phyloP scores from a whole-genome alignment of 1,139 yeast genomes.

The Kodamaea fungicola region DNA sequence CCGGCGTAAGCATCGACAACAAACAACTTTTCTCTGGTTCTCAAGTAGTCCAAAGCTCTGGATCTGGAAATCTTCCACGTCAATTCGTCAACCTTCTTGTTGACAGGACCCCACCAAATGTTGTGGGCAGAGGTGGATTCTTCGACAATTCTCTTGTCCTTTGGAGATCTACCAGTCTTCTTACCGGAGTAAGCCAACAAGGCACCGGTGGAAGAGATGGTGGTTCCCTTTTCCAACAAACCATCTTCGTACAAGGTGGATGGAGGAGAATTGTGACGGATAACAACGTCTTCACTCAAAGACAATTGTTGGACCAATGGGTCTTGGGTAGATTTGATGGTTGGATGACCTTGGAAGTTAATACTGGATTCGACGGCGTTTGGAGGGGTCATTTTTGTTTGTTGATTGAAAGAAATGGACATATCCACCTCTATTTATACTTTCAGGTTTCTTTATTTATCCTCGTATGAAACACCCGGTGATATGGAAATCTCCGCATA shows the following conservation, averaged over 20 bases:
- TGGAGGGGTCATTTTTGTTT: conserved; percentile 40
- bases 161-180: conserved; percentile 98
- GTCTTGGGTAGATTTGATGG: conserved; percentile 40
- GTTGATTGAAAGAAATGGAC: conserved; percentile 2
- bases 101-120: conserved; percentile 99
- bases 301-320: conserved; percentile 44
- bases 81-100: conserved; percentile 88
- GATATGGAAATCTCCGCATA: conserved; percentile 13
- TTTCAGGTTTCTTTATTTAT: conserved; percentile 13
- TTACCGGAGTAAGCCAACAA: conserved; percentile 93
- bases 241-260: conserved; percentile 96
- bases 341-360: conserved; percentile 42
- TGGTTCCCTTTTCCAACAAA: conserved; percentile 83
- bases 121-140: conserved; percentile 80
- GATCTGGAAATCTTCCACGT: conserved; percentile 96
- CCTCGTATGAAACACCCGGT: conserved; percentile 14
- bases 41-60: conserved; percentile 93
- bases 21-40: conserved; percentile 92
- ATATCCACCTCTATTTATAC: conserved; percentile 2
- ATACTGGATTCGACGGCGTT: conserved; percentile 47
- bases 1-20: conserved; percentile 98
- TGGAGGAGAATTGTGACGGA: conserved; percentile 89
- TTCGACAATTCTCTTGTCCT: conserved; percentile 96
- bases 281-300: conserved; percentile 46
- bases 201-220: conserved; percentile 92